Base-by-base conservation (phyloP, 2,329 filamentous ascomycete genomes). In the Talaromyces sp. region DNA sequence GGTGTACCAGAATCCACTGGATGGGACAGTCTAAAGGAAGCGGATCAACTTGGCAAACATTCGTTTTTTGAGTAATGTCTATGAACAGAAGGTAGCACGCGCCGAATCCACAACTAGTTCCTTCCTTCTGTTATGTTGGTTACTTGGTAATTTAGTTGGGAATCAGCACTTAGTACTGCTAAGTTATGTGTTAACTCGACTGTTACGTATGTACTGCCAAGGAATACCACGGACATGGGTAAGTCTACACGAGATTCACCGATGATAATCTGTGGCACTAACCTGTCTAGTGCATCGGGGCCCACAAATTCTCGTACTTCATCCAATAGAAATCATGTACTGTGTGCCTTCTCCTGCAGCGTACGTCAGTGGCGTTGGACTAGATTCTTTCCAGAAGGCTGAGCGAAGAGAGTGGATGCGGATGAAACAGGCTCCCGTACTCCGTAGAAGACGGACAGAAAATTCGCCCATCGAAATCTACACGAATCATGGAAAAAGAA, bases 331-430 rank as follows among this genome's bases (percentile, higher is more conserved):
- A n/a, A n/a, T n/a, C n/a, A 25, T 11, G n/a, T 17, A 6, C 19
- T 36, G 33, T 25, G 48, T 36, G 28, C 35, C 37, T 56, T 50
- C 40, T 7, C 3, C 15, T 19, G 45, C 22, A 48, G 41, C 22
- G 50, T 40, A 50, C 54, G 54, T 56, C 22, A 22, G 54, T 56
- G 54, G 54, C 53, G 53, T 7, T 17, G 25, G 3, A 28, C 19
- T n/a, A 39, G 39, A 48, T 28, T 50, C 35, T 48, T 56, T 56
- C 53, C 53, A 56, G 54, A 56, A 56, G 53, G n/a, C 41, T 25
- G 17, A 48, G 53, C 53, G 31, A 56, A 56, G 35, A 17, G 50
- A 53, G 50, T 28, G 11, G 28, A 21, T 22, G 33, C 28, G 45
- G 45, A 35, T n/a, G 11, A 17, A 8, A 8, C 3, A 17, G 8